Evolutionary conservation across 768 basidiomycete genomes (phyloP).

Genomic region (Kwoniella botswanensis): DNA sequence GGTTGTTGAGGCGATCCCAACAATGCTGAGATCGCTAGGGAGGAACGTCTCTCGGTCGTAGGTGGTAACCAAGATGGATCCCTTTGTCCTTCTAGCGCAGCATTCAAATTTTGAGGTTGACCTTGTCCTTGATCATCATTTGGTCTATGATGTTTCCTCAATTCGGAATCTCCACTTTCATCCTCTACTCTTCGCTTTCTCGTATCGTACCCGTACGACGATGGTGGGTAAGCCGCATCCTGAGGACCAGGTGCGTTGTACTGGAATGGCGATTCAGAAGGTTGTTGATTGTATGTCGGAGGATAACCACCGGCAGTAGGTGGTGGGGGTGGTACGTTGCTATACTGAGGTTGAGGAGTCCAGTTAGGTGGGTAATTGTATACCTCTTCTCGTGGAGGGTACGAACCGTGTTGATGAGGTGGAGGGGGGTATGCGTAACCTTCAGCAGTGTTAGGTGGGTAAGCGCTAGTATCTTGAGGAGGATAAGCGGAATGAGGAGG

Average conservation of each 20-base stretch:
- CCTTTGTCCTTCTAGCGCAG: slow-evolving; percentile 16
- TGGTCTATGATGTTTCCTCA: slow-evolving; percentile 31
- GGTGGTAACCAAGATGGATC: slow-evolving; percentile 49
- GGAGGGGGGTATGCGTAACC: slow-evolving; percentile 38
- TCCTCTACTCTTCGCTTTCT: slow-evolving; percentile 43
- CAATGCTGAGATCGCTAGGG: slow-evolving; percentile 52
- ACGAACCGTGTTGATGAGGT: slow-evolving; percentile 16
- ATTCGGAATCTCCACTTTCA: slow-evolving; percentile 13
- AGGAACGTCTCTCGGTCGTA: slow-evolving; percentile 44
- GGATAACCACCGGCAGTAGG: slow-evolving; percentile 33
- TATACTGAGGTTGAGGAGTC: slow-evolving; percentile 27
- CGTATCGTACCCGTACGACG: slow-evolving; percentile 26
- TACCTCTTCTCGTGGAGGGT: slow-evolving; percentile 28
- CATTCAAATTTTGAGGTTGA: slow-evolving; percentile 31
- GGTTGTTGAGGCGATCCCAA: slow-evolving; percentile 47
- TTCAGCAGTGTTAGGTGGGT: slow-evolving; percentile 32
- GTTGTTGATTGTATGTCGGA: slow-evolving; percentile 15
- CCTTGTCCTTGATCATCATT: slow-evolving; percentile 4
- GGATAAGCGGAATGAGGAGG: slow-evolving; percentile 36
- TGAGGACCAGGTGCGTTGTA: slow-evolving; percentile 36
- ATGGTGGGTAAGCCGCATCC: slow-evolving; percentile 16
- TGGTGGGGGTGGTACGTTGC: slow-evolving; percentile 26
- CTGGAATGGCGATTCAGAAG: slow-evolving; percentile 47
- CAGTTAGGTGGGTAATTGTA: slow-evolving; percentile 29
- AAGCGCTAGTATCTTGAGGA: slow-evolving; percentile 29